Percentiles rank a stretch among this genome's conserved stretches.
These are phyloP conservation scores for Backusella parvicylindrica DNA, from an alignment of 192 early-diverging fungal genomes.

Conservation along the genomic window DNA sequence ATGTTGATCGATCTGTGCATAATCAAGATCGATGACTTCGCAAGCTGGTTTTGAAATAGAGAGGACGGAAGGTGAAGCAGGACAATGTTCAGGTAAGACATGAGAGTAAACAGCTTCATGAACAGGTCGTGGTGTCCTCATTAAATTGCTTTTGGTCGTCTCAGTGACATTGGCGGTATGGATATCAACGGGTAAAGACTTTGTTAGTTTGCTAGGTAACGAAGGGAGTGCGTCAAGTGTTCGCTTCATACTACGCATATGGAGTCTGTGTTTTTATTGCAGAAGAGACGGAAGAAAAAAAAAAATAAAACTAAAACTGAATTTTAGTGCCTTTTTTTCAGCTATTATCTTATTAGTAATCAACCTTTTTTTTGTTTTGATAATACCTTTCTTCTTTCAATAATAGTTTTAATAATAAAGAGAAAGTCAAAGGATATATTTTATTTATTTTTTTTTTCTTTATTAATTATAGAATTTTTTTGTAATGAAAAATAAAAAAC, in stretches of 20 bases:
- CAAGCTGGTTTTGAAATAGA: constrained; percentile 28
- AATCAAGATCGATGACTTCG: constrained; percentile 33
- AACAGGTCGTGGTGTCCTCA: constrained; percentile 25
- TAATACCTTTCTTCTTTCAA: too few relatives aligned
- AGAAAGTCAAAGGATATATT: too few relatives aligned
- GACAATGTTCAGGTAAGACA: constrained; percentile 40
- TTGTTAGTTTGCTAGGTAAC: background rate
- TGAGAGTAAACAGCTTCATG: constrained; percentile 40
- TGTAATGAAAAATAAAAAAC: too few relatives aligned
- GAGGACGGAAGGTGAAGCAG: constrained; percentile 22
- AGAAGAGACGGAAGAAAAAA: too few relatives aligned
- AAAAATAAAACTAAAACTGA: too few relatives aligned
- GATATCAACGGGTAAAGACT: constrained; percentile 1
- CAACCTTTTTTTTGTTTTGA: too few relatives aligned
- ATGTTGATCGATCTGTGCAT: constrained; percentile 3
- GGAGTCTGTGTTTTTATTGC: background rate
- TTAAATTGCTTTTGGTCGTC: background rate
- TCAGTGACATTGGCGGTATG: constrained; percentile 9
- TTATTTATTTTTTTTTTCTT: too few relatives aligned
- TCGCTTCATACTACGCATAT: background rate
- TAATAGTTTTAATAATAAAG: too few relatives aligned
- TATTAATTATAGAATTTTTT: too few relatives aligned
- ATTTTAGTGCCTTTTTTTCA: too few relatives aligned
- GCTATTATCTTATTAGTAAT: too few relatives aligned
- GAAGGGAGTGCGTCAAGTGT: constrained; percentile 7